phyloP scores from a whole-genome alignment of 768 basidiomycete species.

The Rhizopogon rudus region DNA sequence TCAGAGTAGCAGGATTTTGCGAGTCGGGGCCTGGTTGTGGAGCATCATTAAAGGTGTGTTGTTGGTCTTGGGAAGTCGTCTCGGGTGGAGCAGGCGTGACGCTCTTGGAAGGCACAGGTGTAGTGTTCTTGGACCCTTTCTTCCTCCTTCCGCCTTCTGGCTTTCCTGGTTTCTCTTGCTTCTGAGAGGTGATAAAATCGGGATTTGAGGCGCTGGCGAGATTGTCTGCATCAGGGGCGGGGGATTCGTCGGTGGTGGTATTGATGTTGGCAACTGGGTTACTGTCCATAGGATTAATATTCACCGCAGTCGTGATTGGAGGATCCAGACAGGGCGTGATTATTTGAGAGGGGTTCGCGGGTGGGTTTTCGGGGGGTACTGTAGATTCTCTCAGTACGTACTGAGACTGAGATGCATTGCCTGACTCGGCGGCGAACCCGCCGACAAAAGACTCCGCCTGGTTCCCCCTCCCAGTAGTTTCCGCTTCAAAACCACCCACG shows the following conservation, averaged over 20 bases:
- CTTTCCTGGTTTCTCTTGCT: not conserved
- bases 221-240: not conserved
- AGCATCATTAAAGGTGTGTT: not conserved
- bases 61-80: not conserved
- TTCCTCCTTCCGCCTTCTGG: not conserved
- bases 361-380: not conserved
- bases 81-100: not conserved
- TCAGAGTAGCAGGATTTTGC: not conserved
- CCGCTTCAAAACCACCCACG: not conserved
- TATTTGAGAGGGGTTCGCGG: conserved; percentile 11
- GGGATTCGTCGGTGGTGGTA: conserved; percentile 4
- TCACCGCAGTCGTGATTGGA: not conserved
- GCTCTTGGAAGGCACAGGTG: not conserved
- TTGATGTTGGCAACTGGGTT: conserved; percentile 9
- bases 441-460: not conserved
- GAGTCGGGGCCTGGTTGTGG: not conserved
- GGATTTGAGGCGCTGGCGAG: not conserved
- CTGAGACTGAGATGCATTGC: not conserved
- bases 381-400: not conserved
- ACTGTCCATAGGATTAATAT: not conserved
- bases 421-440: conserved; percentile 5
- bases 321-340: conserved; percentile 3
- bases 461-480: conserved; percentile 4
- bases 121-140: not conserved
- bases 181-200: no score